Base-by-base conservation (phyloP, 148 eudicot genomes). In the Amaranthus palmeri region DNA sequence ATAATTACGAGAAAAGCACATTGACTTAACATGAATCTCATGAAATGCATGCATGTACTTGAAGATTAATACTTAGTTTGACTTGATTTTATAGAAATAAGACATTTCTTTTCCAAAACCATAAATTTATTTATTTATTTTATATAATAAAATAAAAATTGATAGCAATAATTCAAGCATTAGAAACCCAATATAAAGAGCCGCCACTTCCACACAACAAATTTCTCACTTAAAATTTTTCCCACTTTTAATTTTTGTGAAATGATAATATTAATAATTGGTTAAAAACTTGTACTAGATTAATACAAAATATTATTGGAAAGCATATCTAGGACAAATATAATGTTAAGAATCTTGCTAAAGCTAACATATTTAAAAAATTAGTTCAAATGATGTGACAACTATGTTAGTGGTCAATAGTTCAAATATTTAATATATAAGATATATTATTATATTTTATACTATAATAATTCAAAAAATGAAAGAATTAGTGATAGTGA, bases 291-390 rank as follows among this genome's bases (percentile, higher is more conserved):
- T 47, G 15, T 64, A 45, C 44, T 64, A 58, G 4, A 58, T 58
- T 15, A 46, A 64, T 44, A 13, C 51, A 47, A 17, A 65, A 3
- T 18, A 54, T 65, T 48, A 1, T 49, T 6, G 54, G 49, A 47
- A 44, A 65, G 69, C 69, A 48, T 65, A 47, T 65, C n/a, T n/a
- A 48, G 17, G 54, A 18, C 11, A 65, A 43, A 49, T 65, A 65
- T 48, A 12, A 62, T 62, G 45, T 49, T 44, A 62, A 62, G 45
- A 12, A 49, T 44, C 45, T 44, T 62, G 66, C 66, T 62, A 62
- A 62, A 62, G 66, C 66, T 13, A 65, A 65, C 7, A 45, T 17
- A n/a, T 45, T n/a, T 15, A 3, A 13, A 61, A 43, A 4, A 48
- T n/a, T 44, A 10, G 51, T 13, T n/a, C 45, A 46, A 43, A 47